Conservation (phyloP, 441 rosid species). For the Corymbia calophylla region DNA sequence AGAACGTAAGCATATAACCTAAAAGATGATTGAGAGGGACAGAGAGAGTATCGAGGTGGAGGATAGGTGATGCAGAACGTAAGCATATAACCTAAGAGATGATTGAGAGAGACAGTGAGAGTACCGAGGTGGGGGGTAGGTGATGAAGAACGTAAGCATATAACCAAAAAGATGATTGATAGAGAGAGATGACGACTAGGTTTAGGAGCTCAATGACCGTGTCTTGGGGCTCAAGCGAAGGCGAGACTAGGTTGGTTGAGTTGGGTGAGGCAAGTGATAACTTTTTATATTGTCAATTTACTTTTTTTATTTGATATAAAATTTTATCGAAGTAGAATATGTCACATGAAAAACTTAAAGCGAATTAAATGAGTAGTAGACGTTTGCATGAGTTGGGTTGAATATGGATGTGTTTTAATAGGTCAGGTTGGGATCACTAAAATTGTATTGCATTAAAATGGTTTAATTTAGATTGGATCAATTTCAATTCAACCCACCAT, state of each 20-base stretch:
- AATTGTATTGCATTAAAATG: not conserved
- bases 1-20: too few relatives aligned
- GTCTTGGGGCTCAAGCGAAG: not conserved
- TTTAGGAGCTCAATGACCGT: not conserved
- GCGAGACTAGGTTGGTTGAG: not conserved
- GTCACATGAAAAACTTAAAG: not conserved
- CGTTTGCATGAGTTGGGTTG: not conserved
- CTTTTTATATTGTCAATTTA: too few relatives aligned
- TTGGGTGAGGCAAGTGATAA: not conserved
- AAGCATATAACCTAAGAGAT: too few relatives aligned
- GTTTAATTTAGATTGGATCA: fast-evolving
- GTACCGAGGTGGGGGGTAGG: too few relatives aligned
- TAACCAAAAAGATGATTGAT: not conserved
- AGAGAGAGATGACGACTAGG: not conserved
- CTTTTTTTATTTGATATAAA: not conserved
- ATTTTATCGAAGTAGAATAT: too few relatives aligned
- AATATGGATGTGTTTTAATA: too few relatives aligned
- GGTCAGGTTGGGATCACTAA: fast-evolving
- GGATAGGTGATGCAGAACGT: too few relatives aligned
- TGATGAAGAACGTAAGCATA: too few relatives aligned
- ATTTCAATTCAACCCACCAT: fast-evolving
- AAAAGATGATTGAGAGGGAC: too few relatives aligned
- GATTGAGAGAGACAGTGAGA: too few relatives aligned
- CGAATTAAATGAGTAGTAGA: too few relatives aligned
- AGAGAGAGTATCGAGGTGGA: too few relatives aligned